These are phyloP conservation scores for Macrolepiota fuliginosa DNA, from an alignment of 768 basidiomycete genomes.

Conservation along the genomic window DNA sequence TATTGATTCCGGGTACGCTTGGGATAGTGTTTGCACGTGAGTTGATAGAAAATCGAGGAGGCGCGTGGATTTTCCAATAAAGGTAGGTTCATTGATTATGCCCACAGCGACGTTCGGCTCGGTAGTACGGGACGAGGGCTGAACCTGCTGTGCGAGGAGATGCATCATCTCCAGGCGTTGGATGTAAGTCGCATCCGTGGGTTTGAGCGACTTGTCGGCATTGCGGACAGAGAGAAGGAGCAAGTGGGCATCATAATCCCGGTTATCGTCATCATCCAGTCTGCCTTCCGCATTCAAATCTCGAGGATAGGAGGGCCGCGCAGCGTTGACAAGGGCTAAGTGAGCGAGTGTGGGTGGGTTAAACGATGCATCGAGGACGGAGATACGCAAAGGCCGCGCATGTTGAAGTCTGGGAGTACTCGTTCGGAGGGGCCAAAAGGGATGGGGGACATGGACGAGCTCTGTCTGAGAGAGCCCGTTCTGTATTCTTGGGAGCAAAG, in stretches of 20 bases:
- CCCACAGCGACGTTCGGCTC: conserved; percentile 69
- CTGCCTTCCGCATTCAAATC: neutral
- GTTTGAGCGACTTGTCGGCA: conserved; percentile 74
- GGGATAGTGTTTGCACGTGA: conserved; percentile 24
- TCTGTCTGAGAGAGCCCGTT: conserved; percentile 35
- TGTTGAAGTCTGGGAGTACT: conserved; percentile 4
- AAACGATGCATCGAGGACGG: conserved; percentile 89
- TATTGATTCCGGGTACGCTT: conserved; percentile 6
- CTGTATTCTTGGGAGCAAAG: conserved; percentile 11
- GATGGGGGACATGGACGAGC: conserved; percentile 59
- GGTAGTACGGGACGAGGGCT: conserved; percentile 5
- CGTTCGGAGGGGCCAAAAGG: conserved; percentile 59
- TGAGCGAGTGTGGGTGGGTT: conserved; percentile 92
- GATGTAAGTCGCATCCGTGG: conserved; percentile 68
- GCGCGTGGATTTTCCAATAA: conserved; percentile 73
- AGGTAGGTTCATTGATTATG: conserved; percentile 84
- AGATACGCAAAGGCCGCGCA: conserved; percentile 44
- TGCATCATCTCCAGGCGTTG: conserved; percentile 89
- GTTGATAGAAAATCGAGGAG: conserved; percentile 50
- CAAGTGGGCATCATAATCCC: conserved; percentile 67
- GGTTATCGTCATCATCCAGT: conserved; percentile 2
- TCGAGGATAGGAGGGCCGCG: conserved; percentile 20
- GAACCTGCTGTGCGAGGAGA: conserved; percentile 50
- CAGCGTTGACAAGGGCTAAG: conserved; percentile 63
- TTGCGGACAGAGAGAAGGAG: conserved; percentile 84